phyloP scores from a whole-genome alignment of 768 basidiomycete species.

The Guyanaporus albipodus region DNA sequence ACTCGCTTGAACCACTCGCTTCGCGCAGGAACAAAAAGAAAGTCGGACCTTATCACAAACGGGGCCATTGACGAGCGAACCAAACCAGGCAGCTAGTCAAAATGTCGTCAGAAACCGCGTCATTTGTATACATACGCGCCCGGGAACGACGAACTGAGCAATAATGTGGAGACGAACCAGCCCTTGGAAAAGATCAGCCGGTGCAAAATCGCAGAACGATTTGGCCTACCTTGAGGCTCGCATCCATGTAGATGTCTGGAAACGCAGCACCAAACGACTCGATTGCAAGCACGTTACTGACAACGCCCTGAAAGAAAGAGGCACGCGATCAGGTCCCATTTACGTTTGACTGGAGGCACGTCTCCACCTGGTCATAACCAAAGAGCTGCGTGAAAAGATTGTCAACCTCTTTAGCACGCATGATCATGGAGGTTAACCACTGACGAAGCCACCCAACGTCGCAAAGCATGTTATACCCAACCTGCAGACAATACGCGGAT shows the following conservation, averaged over 20 bases:
- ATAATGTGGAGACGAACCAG: conserved; percentile 30
- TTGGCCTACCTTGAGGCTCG: conserved; percentile 21
- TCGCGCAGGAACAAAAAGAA: background rate
- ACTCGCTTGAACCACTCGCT: background rate
- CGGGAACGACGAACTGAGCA: conserved; percentile 21
- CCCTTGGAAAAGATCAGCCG: conserved; percentile 18
- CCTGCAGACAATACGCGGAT: conserved; percentile 8
- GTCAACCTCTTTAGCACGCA: background rate
- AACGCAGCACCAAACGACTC: conserved; percentile 34
- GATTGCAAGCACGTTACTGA: conserved; percentile 32
- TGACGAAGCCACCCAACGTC: conserved; percentile 31
- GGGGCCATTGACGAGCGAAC: conserved; percentile 29
- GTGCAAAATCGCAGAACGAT: background rate
- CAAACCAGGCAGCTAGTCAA: conserved; percentile 30
- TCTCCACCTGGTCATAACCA: conserved; percentile 29
- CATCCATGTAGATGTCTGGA: conserved; percentile 28
- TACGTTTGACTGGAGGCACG: background rate
- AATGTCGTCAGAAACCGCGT: conserved; percentile 5
- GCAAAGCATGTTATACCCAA: conserved; percentile 32
- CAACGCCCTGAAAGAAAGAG: conserved; percentile 23
- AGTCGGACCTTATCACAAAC: conserved; percentile 28
- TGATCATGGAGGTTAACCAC: conserved; percentile 3
- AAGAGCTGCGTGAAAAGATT: conserved; percentile 20
- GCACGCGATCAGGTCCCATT: background rate
- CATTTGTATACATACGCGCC: background rate